Evolutionary conservation across 2,329 filamentous ascomycete species (phyloP), one percentile per base, ranked within the genome.

Genomic region (Sphaerulina musiva): DNA sequence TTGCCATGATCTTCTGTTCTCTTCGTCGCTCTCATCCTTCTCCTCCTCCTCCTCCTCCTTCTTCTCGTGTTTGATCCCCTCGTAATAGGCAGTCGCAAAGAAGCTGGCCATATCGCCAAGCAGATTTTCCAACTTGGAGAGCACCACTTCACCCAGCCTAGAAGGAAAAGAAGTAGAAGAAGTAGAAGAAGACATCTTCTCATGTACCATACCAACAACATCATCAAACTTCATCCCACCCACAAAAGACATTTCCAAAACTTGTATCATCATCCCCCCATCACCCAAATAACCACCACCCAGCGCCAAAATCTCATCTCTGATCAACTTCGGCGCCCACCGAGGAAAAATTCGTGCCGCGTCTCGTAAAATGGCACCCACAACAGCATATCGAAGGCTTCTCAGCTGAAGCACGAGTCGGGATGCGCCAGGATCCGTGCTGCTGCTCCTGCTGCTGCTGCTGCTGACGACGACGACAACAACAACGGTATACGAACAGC

Each of bases 61-160:
- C 2, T 42, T 3, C 7, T 29, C 26, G 2, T 17, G 12, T 8
- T 17, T 20, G 1, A 2, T 9, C 12, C 23, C 46, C 26, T n/a
- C 20, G 26, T 41, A 46, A 54, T 55, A 59, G 1, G 48, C 53
- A 11, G 39, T 17, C n/a, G 48, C 42, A 48, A 61, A 61, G 48
- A 59, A 57, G 11, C 31, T 42, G 20, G 55, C 57, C 39, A 61
- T 23, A 5, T 45, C 55, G 1, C 17, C 17, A 23, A 61, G 34
- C 11, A 61, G 44, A 4, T 20, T 48, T 6, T 40, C 6, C 42
- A 51, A 31, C 26, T 39, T 51, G 23, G 11, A 46, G 7, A 39
- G 12, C 20, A 48, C 48, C 23, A 14, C 10, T 12, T 36, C 48
- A 51, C 45, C 9, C 5, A 29, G 26, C 26, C 5, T 7, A 29